These are phyloP conservation scores for Ligustrum vulgare DNA, from an alignment of 257 asterid genomes.

Conservation along the genomic window DNA sequence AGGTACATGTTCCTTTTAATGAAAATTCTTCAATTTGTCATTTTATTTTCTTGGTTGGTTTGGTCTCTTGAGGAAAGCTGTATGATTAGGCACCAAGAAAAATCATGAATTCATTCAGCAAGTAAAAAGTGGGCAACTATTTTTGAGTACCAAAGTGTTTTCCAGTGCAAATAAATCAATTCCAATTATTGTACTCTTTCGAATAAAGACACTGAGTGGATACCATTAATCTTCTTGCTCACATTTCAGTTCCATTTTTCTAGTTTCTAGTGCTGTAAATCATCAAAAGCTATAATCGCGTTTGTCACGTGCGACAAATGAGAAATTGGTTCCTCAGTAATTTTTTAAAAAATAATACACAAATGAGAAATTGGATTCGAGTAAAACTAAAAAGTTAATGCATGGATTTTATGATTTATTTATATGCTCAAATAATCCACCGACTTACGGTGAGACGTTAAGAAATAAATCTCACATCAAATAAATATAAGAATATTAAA, in stretches of 20 bases:
- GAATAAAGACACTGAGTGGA: slow-evolving; percentile 21
- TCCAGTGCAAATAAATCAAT: slow-evolving; percentile 9
- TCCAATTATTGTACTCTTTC: slow-evolving; percentile 38
- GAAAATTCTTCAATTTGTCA: slow-evolving; percentile 6
- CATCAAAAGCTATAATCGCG: neutral
- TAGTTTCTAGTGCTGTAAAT: neutral
- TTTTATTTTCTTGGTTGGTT: slow-evolving; percentile 2
- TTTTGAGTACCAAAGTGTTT: neutral
- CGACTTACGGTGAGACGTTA: no score
- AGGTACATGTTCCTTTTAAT: neutral
- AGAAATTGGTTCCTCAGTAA: no score
- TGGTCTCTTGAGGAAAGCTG: neutral
- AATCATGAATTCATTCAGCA: neutral
- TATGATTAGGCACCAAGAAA: slow-evolving; percentile 14
- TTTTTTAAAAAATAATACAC: no score
- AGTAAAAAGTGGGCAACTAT: neutral
- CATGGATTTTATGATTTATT: no score
- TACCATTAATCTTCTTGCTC: slow-evolving; percentile 19
- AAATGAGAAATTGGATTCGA: no score
- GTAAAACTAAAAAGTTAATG: no score
- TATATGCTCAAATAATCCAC: no score
- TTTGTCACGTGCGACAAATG: no score
- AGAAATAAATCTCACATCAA: no score
- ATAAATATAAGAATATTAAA: no score
- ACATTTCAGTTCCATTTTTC: slow-evolving; percentile 15